phyloP scores from a whole-genome alignment of 192 early-diverging fungal genomes.

The Coemansia asiatica region DNA sequence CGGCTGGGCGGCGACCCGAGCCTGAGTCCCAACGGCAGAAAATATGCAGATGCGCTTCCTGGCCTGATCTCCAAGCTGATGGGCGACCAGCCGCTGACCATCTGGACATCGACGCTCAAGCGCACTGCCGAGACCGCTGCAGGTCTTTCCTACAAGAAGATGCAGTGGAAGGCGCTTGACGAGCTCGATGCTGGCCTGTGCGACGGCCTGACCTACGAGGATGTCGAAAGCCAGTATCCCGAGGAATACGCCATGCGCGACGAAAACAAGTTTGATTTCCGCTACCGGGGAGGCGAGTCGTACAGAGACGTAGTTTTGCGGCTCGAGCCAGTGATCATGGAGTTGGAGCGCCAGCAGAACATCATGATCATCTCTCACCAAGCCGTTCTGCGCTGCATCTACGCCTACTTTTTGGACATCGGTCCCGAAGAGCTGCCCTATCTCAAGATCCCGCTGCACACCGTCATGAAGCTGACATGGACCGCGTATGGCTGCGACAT shows the following conservation, averaged over 20 bases:
- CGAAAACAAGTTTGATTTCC: conserved; percentile 93
- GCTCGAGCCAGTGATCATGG: conserved; percentile 98
- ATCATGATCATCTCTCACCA: conserved; percentile 98
- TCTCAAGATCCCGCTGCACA: conserved; percentile 97
- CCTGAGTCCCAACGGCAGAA: conserved; percentile 79
- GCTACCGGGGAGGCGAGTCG: conserved; percentile 83
- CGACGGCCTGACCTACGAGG: conserved; percentile 99
- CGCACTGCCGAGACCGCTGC: conserved; percentile 90
- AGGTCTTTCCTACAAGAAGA: conserved; percentile 78
- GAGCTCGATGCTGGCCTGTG: conserved; percentile 97
- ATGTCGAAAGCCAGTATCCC: conserved; percentile 91
- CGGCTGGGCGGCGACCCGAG: conserved; percentile 95
- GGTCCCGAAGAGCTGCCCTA: conserved; percentile 96
- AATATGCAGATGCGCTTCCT: conserved; percentile 86
- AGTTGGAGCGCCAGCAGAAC: conserved; percentile 94
- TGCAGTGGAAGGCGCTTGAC: conserved; percentile 97
- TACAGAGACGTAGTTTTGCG: conserved; percentile 95
- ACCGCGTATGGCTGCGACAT: conserved; percentile 96
- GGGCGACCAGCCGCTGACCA: conserved; percentile 72
- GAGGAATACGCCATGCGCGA: conserved; percentile 93
- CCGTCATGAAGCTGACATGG: conserved; percentile 94
- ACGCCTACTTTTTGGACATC: conserved; percentile 96
- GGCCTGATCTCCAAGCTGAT: conserved; percentile 73
- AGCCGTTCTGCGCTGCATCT: conserved; percentile 94
- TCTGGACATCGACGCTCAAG: conserved; percentile 97